phyloP scores from a whole-genome alignment of 495 filamentous ascomycete species.

The Sporormia fimetaria region DNA sequence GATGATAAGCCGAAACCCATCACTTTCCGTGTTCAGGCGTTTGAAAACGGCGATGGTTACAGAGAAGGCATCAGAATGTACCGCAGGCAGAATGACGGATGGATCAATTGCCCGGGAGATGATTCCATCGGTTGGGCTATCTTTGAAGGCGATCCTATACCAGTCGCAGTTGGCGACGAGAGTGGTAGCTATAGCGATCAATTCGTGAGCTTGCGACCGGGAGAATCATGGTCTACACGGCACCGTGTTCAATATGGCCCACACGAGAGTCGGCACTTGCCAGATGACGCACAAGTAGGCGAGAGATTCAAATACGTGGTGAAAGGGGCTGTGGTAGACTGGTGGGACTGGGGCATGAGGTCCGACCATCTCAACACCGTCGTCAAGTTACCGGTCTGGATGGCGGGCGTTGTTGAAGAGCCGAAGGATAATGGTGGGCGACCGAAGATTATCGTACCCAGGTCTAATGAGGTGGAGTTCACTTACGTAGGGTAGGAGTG shows the following conservation, averaged over 20 bases:
- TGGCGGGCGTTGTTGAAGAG: not conserved
- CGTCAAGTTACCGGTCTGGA: not conserved
- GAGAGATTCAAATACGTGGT: not conserved
- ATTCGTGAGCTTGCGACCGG: not conserved
- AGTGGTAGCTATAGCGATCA: not conserved
- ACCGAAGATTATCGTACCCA: not conserved
- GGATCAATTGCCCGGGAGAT: no score
- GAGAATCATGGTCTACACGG: not conserved
- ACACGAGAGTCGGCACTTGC: not conserved
- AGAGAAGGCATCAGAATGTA: no score
- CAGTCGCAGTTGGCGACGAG: no score
- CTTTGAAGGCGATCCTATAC: no score
- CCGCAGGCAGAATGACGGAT: no score
- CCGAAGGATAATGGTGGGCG: slow-evolving; percentile 1
- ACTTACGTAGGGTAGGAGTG: not conserved
- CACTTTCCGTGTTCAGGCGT: no score
- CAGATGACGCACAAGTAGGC: not conserved
- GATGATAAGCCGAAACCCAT: no score
- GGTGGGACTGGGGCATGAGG: not conserved
- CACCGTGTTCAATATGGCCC: not conserved
- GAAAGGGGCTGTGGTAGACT: not conserved
- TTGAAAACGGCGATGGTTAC: no score
- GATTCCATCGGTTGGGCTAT: no score
- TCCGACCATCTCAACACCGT: not conserved
- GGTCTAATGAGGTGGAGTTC: slow-evolving; percentile 1